phyloP scores from a whole-genome alignment of 2,329 filamentous ascomycete species.

The Atkinsonella texensis region DNA sequence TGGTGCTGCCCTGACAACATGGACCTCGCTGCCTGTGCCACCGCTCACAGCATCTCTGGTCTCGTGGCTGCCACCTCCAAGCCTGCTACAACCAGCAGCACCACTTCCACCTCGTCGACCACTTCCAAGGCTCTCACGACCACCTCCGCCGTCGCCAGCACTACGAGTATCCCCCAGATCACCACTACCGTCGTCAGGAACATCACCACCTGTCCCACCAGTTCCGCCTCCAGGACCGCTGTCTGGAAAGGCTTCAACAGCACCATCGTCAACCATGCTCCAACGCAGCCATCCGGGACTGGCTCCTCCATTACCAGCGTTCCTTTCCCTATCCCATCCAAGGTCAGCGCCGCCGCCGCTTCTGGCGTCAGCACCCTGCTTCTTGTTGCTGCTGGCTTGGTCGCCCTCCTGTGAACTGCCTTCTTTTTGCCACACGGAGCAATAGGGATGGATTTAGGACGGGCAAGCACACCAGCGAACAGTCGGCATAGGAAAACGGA shows the following conservation, averaged over 20 bases:
- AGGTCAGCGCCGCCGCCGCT: slow-evolving; percentile 17
- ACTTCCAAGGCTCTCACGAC: slow-evolving; percentile 15
- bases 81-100: slow-evolving; percentile 14
- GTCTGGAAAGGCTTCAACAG: slow-evolving; percentile 20
- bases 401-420: slow-evolving; percentile 22
- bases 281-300: slow-evolving; percentile 14
- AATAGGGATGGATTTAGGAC: neutral
- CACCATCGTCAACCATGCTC: slow-evolving; percentile 16
- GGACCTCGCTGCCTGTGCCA: slow-evolving; percentile 42
- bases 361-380: slow-evolving; percentile 25
- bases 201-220: slow-evolving; percentile 14
- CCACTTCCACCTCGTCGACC: slow-evolving; percentile 11
- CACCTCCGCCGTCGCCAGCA: slow-evolving; percentile 15
- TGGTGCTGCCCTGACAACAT: slow-evolving; percentile 49
- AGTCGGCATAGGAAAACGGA: neutral
- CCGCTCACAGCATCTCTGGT: slow-evolving; percentile 35
- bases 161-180: slow-evolving; percentile 11
- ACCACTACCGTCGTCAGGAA: slow-evolving; percentile 13
- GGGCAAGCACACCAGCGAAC: neutral
- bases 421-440: neutral
- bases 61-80: slow-evolving; percentile 26
- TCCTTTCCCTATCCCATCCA: slow-evolving; percentile 12
- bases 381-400: slow-evolving; percentile 22
- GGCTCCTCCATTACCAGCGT: slow-evolving; percentile 8
- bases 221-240: slow-evolving; percentile 16